Evolutionary conservation across 2,329 filamentous ascomycete genomes (phyloP), one percentile per base, ranked within the genome.

Genomic region (Cladosporium sphaerospermum): DNA sequence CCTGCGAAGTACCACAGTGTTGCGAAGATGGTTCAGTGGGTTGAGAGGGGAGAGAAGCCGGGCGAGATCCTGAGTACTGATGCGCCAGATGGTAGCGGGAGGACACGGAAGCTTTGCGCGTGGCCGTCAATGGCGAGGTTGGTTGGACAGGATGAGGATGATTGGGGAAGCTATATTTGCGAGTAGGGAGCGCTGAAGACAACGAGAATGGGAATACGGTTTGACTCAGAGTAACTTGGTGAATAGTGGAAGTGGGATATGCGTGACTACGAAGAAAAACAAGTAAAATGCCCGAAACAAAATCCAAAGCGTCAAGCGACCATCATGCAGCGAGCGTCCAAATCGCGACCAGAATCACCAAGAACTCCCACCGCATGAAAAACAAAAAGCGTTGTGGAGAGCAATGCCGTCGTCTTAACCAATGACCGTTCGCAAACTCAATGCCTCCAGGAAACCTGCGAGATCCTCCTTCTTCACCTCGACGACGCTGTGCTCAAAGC

Each of bases 401-500:
- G 4, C 23, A 28, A 28, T 28, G 23, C 23, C 23, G 23, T 28
- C 23, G 23, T 28, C 18, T 51, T 32, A 79, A 33, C 81, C 81
- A 53, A 84, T 86, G 14, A 97, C 90, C 53, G 84, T 84, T 78
- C 95, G 95, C 80, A 90, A 85, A 71, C 91, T 96, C 67, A 99
- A 71, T 53, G 86, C 85, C 74, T 99, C 93, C 60, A 99, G 75
- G 69, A 99, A 99, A 0, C 86, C 89, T 13, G 84, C 83, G 28
- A 99, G 73, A 71, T 97, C 93, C 67, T 97, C 93, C 75, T 96
- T 96, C 72, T 85, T 85, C n/a, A 99, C 92, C 69, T 99, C 93
- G 44, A 97, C 91, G 7, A 97, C 93, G 64, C 89, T 95, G 69
- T 96, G 89, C 71, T 99, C 93, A 65, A 99, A 99, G 69, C 88